These are phyloP conservation scores for Dactylellina leptospora DNA, from an alignment of 2,329 filamentous ascomycete genomes.

Conservation along the genomic window DNA sequence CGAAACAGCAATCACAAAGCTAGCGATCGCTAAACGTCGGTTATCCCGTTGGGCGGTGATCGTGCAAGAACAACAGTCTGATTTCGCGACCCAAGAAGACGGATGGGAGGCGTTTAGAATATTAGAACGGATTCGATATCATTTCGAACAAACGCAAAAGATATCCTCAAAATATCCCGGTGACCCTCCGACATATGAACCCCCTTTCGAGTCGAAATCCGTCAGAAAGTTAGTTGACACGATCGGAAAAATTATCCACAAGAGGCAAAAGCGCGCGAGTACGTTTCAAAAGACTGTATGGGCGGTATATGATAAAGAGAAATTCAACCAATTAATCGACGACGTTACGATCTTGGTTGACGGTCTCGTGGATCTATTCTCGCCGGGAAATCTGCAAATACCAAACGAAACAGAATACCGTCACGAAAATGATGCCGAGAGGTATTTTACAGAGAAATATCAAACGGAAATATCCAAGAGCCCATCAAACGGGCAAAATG, in stretches of 20 bases:
- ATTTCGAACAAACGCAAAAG: conserved; percentile 5
- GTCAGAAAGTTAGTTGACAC: conserved; percentile 8
- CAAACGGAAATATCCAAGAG: not conserved
- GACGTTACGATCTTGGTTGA: conserved; percentile 9
- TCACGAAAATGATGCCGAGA: conserved; percentile 13
- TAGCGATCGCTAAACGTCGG: conserved; percentile 9
- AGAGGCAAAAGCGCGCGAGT: conserved; percentile 10
- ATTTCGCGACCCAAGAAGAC: conserved; percentile 2
- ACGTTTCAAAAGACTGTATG: conserved; percentile 15
- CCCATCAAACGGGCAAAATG: not conserved
- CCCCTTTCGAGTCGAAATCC: not conserved
- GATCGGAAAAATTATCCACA: conserved; percentile 4
- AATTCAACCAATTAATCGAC: conserved; percentile 12
- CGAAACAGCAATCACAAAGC: conserved; percentile 18
- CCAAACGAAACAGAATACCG: not conserved
- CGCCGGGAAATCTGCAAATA: not conserved
- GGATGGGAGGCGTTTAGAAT: conserved; percentile 4
- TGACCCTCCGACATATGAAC: conserved; percentile 12
- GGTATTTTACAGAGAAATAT: conserved; percentile 4
- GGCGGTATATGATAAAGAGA: conserved; percentile 26
- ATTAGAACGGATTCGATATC: conserved; percentile 11
- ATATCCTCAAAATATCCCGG: conserved; percentile 16
- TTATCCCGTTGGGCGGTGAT: conserved; percentile 16
- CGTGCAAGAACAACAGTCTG: conserved; percentile 1
- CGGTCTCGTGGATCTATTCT: conserved; percentile 8